Conservation (phyloP, 139 green algal species). For the Chlorella sp. region DNA sequence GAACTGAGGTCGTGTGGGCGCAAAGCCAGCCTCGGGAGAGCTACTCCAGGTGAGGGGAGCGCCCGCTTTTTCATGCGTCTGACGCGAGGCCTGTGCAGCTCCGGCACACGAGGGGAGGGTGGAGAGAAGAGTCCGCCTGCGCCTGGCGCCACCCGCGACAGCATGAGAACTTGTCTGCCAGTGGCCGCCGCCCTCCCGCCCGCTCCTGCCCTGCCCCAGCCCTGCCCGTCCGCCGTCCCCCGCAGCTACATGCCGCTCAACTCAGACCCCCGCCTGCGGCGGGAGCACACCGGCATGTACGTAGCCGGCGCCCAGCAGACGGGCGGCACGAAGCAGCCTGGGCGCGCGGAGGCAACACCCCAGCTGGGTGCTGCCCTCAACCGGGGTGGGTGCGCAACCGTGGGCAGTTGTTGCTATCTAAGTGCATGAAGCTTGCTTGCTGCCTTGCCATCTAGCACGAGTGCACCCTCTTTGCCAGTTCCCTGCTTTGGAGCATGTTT, state of each 20-base stretch:
- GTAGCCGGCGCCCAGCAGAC: not conserved
- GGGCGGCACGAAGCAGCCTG: not conserved
- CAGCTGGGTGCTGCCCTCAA: not conserved
- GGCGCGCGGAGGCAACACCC: not conserved
- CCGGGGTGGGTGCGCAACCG: not conserved
- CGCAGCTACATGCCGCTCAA: slow-evolving; percentile 17
- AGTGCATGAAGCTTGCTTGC: not conserved
- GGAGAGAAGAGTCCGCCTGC: too few relatives aligned
- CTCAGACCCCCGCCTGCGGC: slow-evolving; percentile 1
- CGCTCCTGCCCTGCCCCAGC: not conserved
- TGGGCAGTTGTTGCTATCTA: not conserved
- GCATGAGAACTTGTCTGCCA: too few relatives aligned
- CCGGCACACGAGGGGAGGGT: not conserved
- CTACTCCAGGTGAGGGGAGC: not conserved
- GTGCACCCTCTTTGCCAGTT: not conserved
- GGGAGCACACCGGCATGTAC: not conserved
- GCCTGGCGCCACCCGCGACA: too few relatives aligned
- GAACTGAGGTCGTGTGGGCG: too few relatives aligned
- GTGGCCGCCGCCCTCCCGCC: not conserved
- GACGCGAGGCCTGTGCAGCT: not conserved
- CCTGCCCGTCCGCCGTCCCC: not conserved
- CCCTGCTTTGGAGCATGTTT: not conserved
- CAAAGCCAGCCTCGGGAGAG: too few relatives aligned
- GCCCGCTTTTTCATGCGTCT: not conserved
- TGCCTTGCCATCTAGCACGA: not conserved